phyloP scores from a whole-genome alignment of 805 yeast species.

The Spathaspora girioi region DNA sequence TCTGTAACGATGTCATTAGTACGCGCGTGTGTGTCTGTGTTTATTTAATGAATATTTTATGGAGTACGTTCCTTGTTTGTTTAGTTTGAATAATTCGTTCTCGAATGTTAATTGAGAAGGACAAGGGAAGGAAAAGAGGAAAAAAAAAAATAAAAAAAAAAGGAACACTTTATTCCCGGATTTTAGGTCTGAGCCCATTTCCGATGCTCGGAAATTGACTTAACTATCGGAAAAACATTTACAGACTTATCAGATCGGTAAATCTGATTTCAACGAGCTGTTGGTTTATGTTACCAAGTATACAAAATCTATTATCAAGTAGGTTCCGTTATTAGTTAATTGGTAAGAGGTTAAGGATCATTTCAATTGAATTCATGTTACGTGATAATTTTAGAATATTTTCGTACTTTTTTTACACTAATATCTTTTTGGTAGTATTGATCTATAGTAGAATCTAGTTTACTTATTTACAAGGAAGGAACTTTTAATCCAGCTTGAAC shows the following conservation, averaged over 20 bases:
- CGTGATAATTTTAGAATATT: no score
- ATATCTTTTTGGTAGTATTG: no score
- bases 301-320: no score
- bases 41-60: background rate
- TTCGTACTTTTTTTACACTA: no score
- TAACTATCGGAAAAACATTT: background rate
- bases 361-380: no score
- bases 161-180: background rate
- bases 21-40: background rate
- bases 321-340: no score
- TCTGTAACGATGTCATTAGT: constrained; percentile 28
- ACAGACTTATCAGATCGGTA: no score
- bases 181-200: background rate
- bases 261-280: no score
- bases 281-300: no score
- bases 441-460: no score
- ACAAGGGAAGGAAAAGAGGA: background rate
- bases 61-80: background rate
- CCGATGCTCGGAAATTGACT: background rate
- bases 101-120: background rate
- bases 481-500: constrained; percentile 24
- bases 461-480: background rate
- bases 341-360: no score
- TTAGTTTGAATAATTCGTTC: background rate
- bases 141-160: background rate